Percentiles rank a stretch among this genome's conserved stretches.
These are phyloP conservation scores for Blastomyces silverae DNA, from an alignment of 2,329 filamentous ascomycete species.

Conservation along the genomic window DNA sequence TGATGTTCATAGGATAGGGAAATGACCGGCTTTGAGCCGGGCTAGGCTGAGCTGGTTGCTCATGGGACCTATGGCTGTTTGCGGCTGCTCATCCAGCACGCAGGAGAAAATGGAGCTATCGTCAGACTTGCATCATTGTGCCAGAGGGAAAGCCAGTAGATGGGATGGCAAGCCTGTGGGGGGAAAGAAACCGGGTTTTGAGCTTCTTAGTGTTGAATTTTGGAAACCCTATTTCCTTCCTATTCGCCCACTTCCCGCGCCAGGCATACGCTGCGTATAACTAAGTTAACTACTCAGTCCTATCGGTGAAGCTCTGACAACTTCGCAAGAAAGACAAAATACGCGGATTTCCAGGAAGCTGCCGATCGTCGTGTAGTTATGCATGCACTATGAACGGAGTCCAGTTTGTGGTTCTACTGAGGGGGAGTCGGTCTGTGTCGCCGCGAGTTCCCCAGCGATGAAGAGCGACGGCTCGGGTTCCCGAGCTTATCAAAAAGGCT, in stretches of 20 bases:
- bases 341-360: not conserved
- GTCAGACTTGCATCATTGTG: constrained; percentile 5
- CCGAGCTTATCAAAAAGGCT: not conserved
- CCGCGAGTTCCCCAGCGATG: not conserved
- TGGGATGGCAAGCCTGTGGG: no score
- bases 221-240: no score
- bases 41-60: not conserved
- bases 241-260: no score
- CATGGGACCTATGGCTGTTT: not conserved
- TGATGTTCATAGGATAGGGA: not conserved
- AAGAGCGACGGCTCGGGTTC: not conserved
- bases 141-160: not conserved
- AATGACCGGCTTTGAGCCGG: not conserved
- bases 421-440: not conserved
- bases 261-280: no score
- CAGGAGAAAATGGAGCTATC: not conserved
- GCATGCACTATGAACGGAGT: no score
- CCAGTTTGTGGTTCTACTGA: no score
- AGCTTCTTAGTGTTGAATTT: not conserved
- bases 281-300: no score
- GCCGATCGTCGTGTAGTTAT: no score
- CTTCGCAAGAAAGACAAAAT: not conserved
- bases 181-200: not conserved
- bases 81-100: not conserved
- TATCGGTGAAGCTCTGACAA: no score